phyloP scores from a whole-genome alignment of 164 flowering plant genomes.

The Chimonanthus praecox region DNA sequence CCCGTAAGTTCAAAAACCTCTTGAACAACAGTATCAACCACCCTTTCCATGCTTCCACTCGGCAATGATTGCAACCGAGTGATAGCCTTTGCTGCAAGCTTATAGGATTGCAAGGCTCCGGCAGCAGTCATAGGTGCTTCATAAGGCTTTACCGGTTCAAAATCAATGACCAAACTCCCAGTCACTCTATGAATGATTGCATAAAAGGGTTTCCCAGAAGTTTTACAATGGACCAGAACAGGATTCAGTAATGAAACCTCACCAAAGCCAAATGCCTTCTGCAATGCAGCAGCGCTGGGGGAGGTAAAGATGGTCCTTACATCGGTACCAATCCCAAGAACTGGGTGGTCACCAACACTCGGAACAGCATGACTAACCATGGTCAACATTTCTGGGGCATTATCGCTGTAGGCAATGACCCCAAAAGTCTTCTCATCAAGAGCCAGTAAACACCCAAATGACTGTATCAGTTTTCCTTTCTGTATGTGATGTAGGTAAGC shows the following conservation, averaged over 20 bases:
- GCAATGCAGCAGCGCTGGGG: slow-evolving; percentile 74
- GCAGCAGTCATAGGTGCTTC: slow-evolving; percentile 93
- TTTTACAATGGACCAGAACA: slow-evolving; percentile 74
- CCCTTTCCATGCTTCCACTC: slow-evolving; percentile 70
- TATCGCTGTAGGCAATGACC: slow-evolving; percentile 82
- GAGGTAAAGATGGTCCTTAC: slow-evolving; percentile 62
- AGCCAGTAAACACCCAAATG: slow-evolving; percentile 81
- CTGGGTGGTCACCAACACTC: slow-evolving; percentile 73
- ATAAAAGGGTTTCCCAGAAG: slow-evolving; percentile 85
- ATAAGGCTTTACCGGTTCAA: slow-evolving; percentile 81
- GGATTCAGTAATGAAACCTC: slow-evolving; percentile 82
- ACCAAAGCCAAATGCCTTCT: slow-evolving; percentile 65
- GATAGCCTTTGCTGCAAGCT: slow-evolving; percentile 87
- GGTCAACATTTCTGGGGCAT: slow-evolving; percentile 85
- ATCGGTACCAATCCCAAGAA: slow-evolving; percentile 73
- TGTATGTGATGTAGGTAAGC: slow-evolving; percentile 85
- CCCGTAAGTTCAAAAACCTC: slow-evolving; percentile 87
- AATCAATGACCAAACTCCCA: slow-evolving; percentile 68
- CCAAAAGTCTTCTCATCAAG: slow-evolving; percentile 71
- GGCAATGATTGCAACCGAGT: slow-evolving; percentile 69
- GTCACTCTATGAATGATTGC: slow-evolving; percentile 78
- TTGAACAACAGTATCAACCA: slow-evolving; percentile 77
- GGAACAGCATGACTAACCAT: slow-evolving; percentile 87
- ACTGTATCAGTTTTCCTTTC: slow-evolving; percentile 70
- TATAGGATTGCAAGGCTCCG: slow-evolving; percentile 84